Base-by-base conservation (phyloP, 768 basidiomycete species). In the Boletus pseudopeckii region DNA sequence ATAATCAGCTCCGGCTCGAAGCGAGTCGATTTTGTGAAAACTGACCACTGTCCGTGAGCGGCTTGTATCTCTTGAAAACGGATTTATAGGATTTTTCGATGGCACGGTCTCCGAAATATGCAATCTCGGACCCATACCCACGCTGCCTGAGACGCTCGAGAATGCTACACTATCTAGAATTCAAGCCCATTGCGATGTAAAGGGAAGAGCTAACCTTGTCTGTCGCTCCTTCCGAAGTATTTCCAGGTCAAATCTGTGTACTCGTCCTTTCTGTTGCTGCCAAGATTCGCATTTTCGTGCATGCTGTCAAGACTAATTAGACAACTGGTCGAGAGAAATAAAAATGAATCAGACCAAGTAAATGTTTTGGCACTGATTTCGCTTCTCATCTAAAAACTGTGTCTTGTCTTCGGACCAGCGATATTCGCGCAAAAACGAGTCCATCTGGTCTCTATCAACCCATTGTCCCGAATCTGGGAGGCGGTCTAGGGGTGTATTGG, bases 21-120 rank as follows among this genome's bases (percentile, higher is more conserved):
- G 18, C 14, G 1, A 15, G 20, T 1, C n/a, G 2, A 13, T 10
- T 9, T 20, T 7, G 13, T n/a, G 7, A 22, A 22, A 14, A 30
- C 59, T 33, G 11, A 61, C 63, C 62, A 18, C 32, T 45, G 37
- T 53, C 47, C 8, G 45, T 64, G 7, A 64, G 63, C 0, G 54
- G 53, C 5, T 58, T 53, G 45, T 45, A 48, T 17, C 37, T 53
- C 38, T 46, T 54, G 48, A 54, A 64, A 44, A 49, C 28, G 3
- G 51, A 45, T 24, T 22, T 48, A 24, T 48, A 45, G 9, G 41
- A 52, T 28, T 46, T 32, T 30, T 49, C 32, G 11, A 58, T 52
- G 22, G 11, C 1, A 2, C 37, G 11, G 1, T 37, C 14, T 28
- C 17, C 9, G 17, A 55, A 61, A 45, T 54, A 54, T 0, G 2